Base-by-base conservation (phyloP, 176 grass and related monocot species). In the Carex myosuroides region DNA sequence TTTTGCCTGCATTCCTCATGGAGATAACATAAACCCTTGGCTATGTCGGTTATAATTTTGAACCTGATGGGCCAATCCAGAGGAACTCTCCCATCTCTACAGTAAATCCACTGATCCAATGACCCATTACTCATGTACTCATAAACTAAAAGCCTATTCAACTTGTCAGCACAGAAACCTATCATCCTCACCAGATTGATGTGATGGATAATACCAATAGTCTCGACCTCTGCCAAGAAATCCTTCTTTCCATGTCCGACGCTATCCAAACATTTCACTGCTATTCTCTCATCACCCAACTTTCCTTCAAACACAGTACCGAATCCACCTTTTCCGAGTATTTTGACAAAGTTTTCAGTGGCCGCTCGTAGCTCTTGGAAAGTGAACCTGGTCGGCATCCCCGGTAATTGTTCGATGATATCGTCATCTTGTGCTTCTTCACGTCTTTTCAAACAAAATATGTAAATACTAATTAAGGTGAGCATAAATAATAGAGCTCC, bases 1-100 rank as follows among this genome's bases (percentile, higher is more conserved):
- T 59, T 86, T 22, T 93, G 85, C 1, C 52, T 74, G 3, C 91
- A 93, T 10, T 90, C 89, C 11, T 93, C 85, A 44, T 97, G 89
- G 66, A 97, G 91, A 75, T 97, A 97, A 35, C 84, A 53, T 11
- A 93, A 35, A n/a, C 87, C 94, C 46, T 85, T 93, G 3, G 91
- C 87, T 8, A 93, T 80, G 8, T 87, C 57, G 0, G 39, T 54
- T 14, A 91, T 66, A 29, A 97, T 91, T 13, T 61, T 82, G 9
- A 3, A 18, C 16, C 76, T 86, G 1, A 20, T 88, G 16, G 64
- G 17, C 91, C 89, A 97, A 87, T 87, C 82, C 5, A 93, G 68
- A 61, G 79, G 17, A 41, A 9, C 16, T 72, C 52, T 78, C 0
- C 65, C 73, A 39, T 86, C 18, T 18, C 9, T 82, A 61, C 30